Base-by-base conservation (phyloP, 2,329 filamentous ascomycete species). In the Fusarium equiseti region DNA sequence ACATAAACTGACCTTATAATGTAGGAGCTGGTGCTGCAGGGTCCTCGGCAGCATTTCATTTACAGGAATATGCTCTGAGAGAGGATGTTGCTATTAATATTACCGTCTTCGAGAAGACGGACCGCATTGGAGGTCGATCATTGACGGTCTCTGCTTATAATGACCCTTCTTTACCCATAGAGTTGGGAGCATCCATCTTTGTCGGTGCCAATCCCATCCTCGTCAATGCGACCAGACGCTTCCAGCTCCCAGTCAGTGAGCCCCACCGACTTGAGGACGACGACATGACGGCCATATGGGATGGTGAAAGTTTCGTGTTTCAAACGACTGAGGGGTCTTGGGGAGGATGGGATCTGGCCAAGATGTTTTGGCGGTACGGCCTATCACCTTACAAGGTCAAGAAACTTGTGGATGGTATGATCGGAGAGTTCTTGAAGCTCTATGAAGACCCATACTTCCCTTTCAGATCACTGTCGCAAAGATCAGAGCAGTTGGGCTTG, bases 101-200 rank as follows among this genome's bases (percentile, higher is more conserved):
- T 74, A 97, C 94, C 24, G 84, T 99, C 29, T 98, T 95, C 78
- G 96, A 99, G 77, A 91, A 91, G 73, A 90, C 89, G 18, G 79
- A 84, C 32, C 93, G 90, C 72, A 86, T 98, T 45, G 96, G 96
- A 31, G 96, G 96, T 11, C 92, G 96, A 27, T 92, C 92, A 10
- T 92, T 95, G 31, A 98, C 95, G 1, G 91, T 97, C 20, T 84
- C 94, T 75, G 90, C 90, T 4, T 95, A 92, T 77, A 86, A 88
- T 69, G 86, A 95, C 73, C 84, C 90, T 3, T 70, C 82, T 1
- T 83, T 90, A 42, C 91, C 92, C 2, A 87, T 97, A 38, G 96
- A 99, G 79, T 85, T 98, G 2, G 96, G 96, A 18, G 96, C 92
- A 13, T 95, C 92, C 66, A 97, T 98, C 74, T 99, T 98, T 77